Evolutionary conservation across 208 protist genomes (phyloP), one percentile per base, ranked within the genome.

Genomic region (Crithidia expoeki): DNA sequence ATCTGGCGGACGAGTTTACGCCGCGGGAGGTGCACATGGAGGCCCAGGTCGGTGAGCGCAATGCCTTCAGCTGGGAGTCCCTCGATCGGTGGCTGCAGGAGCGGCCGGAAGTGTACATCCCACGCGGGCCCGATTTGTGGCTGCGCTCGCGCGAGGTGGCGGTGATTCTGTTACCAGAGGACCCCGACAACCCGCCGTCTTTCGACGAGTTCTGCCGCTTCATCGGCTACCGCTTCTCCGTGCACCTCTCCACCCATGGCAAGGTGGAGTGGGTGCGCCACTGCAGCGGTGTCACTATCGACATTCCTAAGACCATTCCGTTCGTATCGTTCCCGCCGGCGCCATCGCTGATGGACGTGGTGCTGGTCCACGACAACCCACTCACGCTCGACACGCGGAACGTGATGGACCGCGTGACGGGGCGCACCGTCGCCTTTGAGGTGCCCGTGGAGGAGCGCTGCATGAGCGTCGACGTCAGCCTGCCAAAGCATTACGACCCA

Each of bases 61-160:
- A 77, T 47, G 76, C 77, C 25, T 92, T 86, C 71, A 63, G 55
- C 46, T 94, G 88, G 88, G 88, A 94, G 68, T 57, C 67, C 34
- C 81, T 96, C 3, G 91, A 96, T 58, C 70, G 75, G 7, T 94
- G 87, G 79, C 71, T 96, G 63, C 81, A 84, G 66, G 66, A 79
- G 30, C 76, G 76, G 25, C 76, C 82, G 17, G 56, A 79, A 56
- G 67, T 49, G 28, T 84, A 77, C 61, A 86, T 91, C 47, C 88
- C 81, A 4, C 74, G 68, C 34, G 74, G 58, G 5, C 74, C 72
- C 0, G 73, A 76, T 21, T 32, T 72, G n/a, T 79, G 67, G 69
- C 53, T 90, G 60, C 65, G 79, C 49, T 76, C 79, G 50, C 85
- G 78, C 12, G 81, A 94, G 75, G 44, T 90, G 17, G 82, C 84